Conservation (phyloP, 345 rosid genomes). For the Streptanthus diversifolius region DNA sequence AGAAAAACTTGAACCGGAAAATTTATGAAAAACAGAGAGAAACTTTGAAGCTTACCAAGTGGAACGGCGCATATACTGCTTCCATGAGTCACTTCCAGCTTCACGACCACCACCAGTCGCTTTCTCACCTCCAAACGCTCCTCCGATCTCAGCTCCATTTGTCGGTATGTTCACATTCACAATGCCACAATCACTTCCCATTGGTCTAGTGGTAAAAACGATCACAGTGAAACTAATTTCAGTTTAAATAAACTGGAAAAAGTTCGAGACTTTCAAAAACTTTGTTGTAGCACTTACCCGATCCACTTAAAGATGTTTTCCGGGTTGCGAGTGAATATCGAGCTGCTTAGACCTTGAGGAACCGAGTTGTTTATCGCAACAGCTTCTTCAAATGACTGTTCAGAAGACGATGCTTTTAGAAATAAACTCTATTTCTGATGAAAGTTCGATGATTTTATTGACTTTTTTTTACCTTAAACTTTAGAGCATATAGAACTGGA, state of each 20-base stretch:
- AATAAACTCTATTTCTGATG: neutral
- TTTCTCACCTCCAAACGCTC: slow-evolving; percentile 95
- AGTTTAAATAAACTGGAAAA: neutral
- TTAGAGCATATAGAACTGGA: slow-evolving; percentile 83
- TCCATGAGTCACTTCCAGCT: slow-evolving; percentile 99
- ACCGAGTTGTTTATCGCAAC: slow-evolving; percentile 87
- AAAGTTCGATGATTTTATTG: neutral
- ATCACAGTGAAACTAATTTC: neutral
- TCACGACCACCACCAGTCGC: slow-evolving; percentile 98
- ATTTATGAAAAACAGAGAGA: neutral
- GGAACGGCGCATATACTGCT: slow-evolving; percentile 96
- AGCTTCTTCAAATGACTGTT: slow-evolving; percentile 82
- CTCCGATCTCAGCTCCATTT: slow-evolving; percentile 98
- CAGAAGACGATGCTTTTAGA: neutral
- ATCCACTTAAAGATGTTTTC: slow-evolving; percentile 83
- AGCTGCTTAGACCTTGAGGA: slow-evolving; percentile 94
- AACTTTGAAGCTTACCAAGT: slow-evolving; percentile 56
- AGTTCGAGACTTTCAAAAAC: neutral
- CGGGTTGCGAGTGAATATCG: slow-evolving; percentile 78
- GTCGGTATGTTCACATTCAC: slow-evolving; percentile 96
- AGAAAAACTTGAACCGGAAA: neutral
- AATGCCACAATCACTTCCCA: slow-evolving; percentile 92
- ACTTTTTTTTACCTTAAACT: slow-evolving; percentile 58
- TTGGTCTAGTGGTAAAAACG: slow-evolving; percentile 51
- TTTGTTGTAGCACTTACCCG: slow-evolving; percentile 49